Evolutionary conservation across 129 eudicot genomes (phyloP), one percentile per base, ranked within the genome.

Genomic region (Flaveria bidentis): DNA sequence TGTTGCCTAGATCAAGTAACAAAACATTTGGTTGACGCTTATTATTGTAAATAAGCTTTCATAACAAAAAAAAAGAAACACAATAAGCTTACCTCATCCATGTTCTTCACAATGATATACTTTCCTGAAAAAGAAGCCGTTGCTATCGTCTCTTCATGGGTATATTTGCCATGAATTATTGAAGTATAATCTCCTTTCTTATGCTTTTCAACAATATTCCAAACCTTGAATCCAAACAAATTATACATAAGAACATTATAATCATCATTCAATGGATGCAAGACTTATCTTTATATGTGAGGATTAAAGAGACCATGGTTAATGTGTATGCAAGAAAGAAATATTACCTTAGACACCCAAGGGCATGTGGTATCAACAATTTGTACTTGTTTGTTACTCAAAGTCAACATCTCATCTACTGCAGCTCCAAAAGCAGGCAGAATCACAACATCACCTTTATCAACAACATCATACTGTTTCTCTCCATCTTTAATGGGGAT

Each of bases 361-460:
- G 98, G 97, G 84, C 98, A 94, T 33, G 97, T 94, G 14, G 98
- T 94, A 82, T 94, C 98, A 61, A 94, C 98, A 69, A 94, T 91
- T 76, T 94, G 97, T 28, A 94, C 97, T 69, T 94, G 79, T 79
- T 89, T 94, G 64, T 91, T 85, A 71, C 79, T 91, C 88, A 94
- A 76, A 76, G 82, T 80, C 83, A 81, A 15, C 98, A 91, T 91
- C 75, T 94, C 98, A 10, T 87, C 84, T 18, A 94, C 98, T 47
- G 93, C 96, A 80, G 97, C 98, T 65, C 98, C 98, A 83, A 91
- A 91, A 67, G 98, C 98, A 76, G 98, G 96, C 84, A 94, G 82
- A 83, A 94, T 86, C 50, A 94, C 98, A 66, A 94, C 98, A 86
- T 94, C 98, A 9, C 87, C 93, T 83, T 89, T 81, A 33, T 87